Conservation (phyloP, 2,329 filamentous ascomycete genomes). For the Colletotrichum sp. region DNA sequence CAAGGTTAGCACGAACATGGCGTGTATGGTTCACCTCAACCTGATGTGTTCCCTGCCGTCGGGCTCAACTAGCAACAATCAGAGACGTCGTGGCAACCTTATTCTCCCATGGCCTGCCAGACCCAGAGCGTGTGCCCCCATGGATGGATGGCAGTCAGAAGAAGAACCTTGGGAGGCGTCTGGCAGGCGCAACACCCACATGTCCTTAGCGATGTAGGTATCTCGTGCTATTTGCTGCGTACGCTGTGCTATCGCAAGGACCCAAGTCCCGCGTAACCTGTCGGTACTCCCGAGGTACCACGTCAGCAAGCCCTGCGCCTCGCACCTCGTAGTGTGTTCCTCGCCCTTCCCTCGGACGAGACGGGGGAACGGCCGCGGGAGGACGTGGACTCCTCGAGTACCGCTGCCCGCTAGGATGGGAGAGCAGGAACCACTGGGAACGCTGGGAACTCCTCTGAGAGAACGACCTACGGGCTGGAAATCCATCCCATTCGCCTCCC, state of each 20-base stretch:
- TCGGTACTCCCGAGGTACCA: conserved; percentile 4
- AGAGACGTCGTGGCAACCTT: neutral
- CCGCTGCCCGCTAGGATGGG: neutral
- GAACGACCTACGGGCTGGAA: neutral
- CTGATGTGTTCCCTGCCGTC: neutral
- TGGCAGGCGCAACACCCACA: neutral
- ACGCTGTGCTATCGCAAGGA: neutral
- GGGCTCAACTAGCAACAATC: neutral
- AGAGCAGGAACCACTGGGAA: conserved; percentile 6
- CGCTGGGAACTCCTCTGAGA: neutral
- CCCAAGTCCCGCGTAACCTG: neutral
- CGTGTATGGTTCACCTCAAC: neutral
- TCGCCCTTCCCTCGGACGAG: neutral
- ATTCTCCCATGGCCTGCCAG: neutral
- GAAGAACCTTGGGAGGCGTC: neutral
- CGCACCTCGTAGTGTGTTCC: neutral
- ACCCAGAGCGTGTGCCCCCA: neutral
- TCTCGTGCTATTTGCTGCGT: neutral
- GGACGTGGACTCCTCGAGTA: neutral
- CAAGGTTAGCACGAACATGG: neutral
- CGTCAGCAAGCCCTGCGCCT: conserved; percentile 5
- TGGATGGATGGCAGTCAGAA: neutral
- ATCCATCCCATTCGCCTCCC: neutral
- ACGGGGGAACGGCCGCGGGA: neutral
- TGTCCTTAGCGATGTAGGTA: neutral